Evolutionary conservation across 1,139 yeast species (phyloP).

Genomic region (Starmera stellimalicola): DNA sequence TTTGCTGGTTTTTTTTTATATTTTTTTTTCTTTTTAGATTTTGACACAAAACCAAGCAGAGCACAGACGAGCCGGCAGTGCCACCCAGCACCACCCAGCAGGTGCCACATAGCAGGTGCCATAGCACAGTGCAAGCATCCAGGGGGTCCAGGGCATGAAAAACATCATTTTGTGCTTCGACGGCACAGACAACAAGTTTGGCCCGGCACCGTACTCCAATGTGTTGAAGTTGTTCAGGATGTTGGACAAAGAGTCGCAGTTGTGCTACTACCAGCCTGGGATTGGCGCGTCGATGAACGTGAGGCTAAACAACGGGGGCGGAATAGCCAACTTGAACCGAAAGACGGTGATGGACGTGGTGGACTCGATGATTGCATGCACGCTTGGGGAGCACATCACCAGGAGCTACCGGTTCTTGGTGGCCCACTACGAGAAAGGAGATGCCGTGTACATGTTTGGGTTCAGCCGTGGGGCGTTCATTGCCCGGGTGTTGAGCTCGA

Average conservation of each 20-base stretch:
- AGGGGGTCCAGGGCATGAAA: too few species aligned
- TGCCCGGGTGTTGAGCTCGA: constrained; percentile 52
- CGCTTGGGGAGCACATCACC: constrained; percentile 44
- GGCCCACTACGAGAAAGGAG: constrained; percentile 37
- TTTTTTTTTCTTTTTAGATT: neutral
- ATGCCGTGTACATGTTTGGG: constrained; percentile 47
- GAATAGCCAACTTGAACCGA: constrained; percentile 12
- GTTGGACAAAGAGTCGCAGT: constrained; percentile 39
- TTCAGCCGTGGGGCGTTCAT: constrained; percentile 59
- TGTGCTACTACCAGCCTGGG: constrained; percentile 61
- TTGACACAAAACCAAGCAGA: neutral
- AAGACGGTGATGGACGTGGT: constrained; percentile 20
- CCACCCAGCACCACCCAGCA: neutral
- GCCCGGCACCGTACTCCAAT: constrained; percentile 45
- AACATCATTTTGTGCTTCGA: constrained; percentile 49
- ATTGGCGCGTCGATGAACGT: constrained; percentile 43
- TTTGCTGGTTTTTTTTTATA: too few species aligned
- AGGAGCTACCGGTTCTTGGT: constrained; percentile 47
- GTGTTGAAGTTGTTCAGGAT: constrained; percentile 43
- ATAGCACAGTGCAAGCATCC: too few species aligned
- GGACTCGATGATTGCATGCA: constrained; percentile 45
- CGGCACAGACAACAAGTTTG: constrained; percentile 54
- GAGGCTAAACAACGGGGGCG: constrained; percentile 23
- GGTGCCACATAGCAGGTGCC: neutral
- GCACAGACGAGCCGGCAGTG: neutral